Conservation (phyloP, 73 alveolate genomes). For the Uronychia setigera region DNA sequence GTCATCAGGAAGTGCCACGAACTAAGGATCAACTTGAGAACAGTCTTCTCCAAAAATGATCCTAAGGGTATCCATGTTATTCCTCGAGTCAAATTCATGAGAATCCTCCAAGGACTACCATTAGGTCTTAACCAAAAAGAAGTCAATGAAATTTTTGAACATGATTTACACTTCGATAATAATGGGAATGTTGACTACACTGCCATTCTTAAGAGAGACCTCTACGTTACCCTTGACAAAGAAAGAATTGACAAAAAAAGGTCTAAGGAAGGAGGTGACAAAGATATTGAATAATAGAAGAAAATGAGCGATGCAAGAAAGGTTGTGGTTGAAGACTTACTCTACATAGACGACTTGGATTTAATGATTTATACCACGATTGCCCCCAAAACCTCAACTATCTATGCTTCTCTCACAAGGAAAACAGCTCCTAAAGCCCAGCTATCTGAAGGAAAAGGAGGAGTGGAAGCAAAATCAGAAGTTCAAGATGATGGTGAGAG, state of each 20-base stretch:
- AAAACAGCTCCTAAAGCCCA: not conserved
- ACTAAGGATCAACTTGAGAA: constrained; percentile 42
- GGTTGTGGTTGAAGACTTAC: constrained; percentile 60
- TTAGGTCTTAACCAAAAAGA: constrained; percentile 34
- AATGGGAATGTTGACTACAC: constrained; percentile 63
- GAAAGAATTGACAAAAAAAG: constrained; percentile 10
- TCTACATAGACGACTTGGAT: constrained; percentile 55
- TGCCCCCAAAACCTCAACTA: constrained; percentile 47
- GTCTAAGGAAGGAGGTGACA: not conserved
- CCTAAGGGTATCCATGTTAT: constrained; percentile 23
- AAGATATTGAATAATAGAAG: not conserved
- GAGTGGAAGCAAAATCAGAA: not conserved
- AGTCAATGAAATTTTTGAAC: constrained; percentile 46
- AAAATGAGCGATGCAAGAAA: constrained; percentile 42
- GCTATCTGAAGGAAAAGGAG: not conserved
- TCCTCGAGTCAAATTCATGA: constrained; percentile 39
- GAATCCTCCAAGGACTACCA: constrained; percentile 43
- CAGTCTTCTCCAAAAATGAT: constrained; percentile 37
- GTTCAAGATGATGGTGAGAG: not conserved
- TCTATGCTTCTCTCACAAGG: constrained; percentile 31
- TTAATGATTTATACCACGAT: constrained; percentile 38
- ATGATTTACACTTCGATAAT: constrained; percentile 49
- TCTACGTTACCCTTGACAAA: constrained; percentile 44
- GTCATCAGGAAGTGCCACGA: constrained; percentile 45
- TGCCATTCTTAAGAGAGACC: constrained; percentile 46